Percentiles rank a stretch among this genome's conserved stretches.
These are phyloP conservation scores for Dactylellina sp. DNA, from an alignment of 2,329 filamentous ascomycete genomes.

Conservation along the genomic window DNA sequence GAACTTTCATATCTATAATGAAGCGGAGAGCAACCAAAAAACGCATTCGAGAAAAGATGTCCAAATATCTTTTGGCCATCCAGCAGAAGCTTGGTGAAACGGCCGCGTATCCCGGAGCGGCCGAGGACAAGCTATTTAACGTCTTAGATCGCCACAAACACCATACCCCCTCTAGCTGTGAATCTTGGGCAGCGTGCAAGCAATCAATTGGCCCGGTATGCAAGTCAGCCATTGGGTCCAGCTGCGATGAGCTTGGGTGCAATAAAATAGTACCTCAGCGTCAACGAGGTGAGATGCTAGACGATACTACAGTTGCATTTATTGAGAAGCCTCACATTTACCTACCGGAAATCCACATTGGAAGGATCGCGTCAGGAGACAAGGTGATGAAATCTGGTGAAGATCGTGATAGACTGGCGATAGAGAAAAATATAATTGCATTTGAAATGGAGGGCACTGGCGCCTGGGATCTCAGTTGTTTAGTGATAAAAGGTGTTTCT, in stretches of 20 bases:
- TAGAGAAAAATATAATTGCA: conserved; percentile 38
- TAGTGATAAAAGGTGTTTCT: conserved; percentile 63
- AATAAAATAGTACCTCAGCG: conserved; percentile 50
- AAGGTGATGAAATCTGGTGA: conserved; percentile 62
- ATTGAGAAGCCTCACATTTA: background rate
- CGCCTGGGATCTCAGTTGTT: conserved; percentile 61
- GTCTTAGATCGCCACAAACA: conserved; percentile 62
- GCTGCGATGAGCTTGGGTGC: conserved; percentile 61
- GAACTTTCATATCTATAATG: conserved; percentile 59
- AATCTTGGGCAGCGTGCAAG: conserved; percentile 22
- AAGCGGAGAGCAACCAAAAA: conserved; percentile 46
- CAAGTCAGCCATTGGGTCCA: conserved; percentile 36
- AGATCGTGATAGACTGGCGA: conserved; percentile 41
- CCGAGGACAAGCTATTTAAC: conserved; percentile 60
- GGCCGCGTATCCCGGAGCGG: conserved; percentile 59
- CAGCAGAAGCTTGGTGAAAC: background rate
- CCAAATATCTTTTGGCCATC: conserved; percentile 39
- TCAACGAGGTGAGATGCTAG: conserved; percentile 21
- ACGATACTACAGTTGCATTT: background rate
- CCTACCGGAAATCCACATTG: conserved; percentile 60
- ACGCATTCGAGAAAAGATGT: conserved; percentile 47
- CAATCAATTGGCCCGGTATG: conserved; percentile 52
- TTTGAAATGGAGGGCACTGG: conserved; percentile 63
- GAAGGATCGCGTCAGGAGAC: conserved; percentile 62
- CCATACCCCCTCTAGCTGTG: conserved; percentile 18